Evolutionary conservation across 495 filamentous ascomycete species (phyloP), one percentile per base, ranked within the genome.

Genomic region (Achaetomiella virescens): DNA sequence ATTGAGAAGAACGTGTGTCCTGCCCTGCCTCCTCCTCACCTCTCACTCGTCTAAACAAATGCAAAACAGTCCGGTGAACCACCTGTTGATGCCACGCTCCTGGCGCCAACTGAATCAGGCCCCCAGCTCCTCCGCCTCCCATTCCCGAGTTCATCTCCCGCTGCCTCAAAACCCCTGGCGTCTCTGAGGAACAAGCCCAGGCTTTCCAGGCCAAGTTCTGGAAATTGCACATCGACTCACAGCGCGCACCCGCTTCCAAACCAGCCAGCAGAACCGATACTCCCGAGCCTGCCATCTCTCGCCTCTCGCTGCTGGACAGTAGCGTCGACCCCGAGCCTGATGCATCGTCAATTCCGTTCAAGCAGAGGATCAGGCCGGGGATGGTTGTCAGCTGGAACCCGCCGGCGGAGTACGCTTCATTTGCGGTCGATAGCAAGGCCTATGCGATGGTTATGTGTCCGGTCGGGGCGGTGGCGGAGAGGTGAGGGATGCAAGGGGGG

Each of bases 121-220:
- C 48, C 56, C 11, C 61, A 66, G 29, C 61, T 66, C 35, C 53
- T 66, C 6, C 61, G 59, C 22, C 59, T 66, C 56, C 64, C 15
- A 17, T 55, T 18, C 46, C 57, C 18, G 57, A 58, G 33, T 66
- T 66, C 18, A 21, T 64, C 11, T 17, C 46, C 3, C 59, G 64
- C 3, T 62, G 61, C 41, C 50, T 64, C 22, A 43, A 62, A 40
- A 67, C 68, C 11, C 27, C 41, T 1, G 62, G 56, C 7, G 57
- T 65, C 10, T 37, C 46, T 0, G 14, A n/a, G 6, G 63, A 71
- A 21, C 66, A 71, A 29, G 70, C 68, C 0, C 53, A 56, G 2
- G 67, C 68, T 1, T 68, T 72, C 52, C 65, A 63, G 24, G 11
- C 60, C 43, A 72, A 72, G 53, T 53, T 72, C 14, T 70, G 67